phyloP scores from a whole-genome alignment of 495 filamentous ascomycete genomes.

The Daldinia caldariorum region DNA sequence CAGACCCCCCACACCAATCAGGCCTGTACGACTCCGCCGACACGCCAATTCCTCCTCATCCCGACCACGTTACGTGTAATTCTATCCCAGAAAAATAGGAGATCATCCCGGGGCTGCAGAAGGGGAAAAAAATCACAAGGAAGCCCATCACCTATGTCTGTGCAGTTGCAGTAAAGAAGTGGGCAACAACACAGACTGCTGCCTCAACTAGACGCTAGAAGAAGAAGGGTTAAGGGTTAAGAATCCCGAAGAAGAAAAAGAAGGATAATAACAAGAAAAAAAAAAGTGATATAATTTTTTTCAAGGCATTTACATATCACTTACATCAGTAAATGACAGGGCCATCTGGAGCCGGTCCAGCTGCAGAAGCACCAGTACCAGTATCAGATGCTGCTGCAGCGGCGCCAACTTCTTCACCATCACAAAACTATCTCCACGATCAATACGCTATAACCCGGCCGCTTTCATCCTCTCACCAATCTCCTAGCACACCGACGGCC shows the following conservation, averaged over 20 bases:
- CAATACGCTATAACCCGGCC: slow-evolving; percentile 28
- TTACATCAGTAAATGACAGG: slow-evolving; percentile 42
- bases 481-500: slow-evolving; percentile 30
- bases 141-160: slow-evolving; percentile 38
- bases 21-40: slow-evolving; percentile 32
- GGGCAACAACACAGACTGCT: slow-evolving; percentile 42
- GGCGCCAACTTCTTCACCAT: slow-evolving; percentile 12
- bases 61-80: slow-evolving; percentile 41
- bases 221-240: slow-evolving; percentile 12
- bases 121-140: slow-evolving; percentile 30
- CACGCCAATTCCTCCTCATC: slow-evolving; percentile 40
- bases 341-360: slow-evolving; percentile 41
- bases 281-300: slow-evolving; percentile 27
- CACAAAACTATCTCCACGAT: slow-evolving; percentile 22
- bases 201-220: slow-evolving; percentile 1
- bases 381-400: slow-evolving; percentile 37
- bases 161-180: slow-evolving; percentile 39
- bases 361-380: slow-evolving; percentile 40
- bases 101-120: slow-evolving; percentile 39
- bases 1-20: slow-evolving; percentile 33
- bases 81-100: slow-evolving; percentile 41
- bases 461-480: slow-evolving; percentile 35
- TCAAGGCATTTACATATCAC: slow-evolving; percentile 13
- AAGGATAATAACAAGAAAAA: slow-evolving; percentile 8
- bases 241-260: neutral